A percentile compares a stretch with the other conserved stretches of the same genome.
Conservation (phyloP, 164 flowering plant genomes). For the Tetrastigma voinierianum region DNA sequence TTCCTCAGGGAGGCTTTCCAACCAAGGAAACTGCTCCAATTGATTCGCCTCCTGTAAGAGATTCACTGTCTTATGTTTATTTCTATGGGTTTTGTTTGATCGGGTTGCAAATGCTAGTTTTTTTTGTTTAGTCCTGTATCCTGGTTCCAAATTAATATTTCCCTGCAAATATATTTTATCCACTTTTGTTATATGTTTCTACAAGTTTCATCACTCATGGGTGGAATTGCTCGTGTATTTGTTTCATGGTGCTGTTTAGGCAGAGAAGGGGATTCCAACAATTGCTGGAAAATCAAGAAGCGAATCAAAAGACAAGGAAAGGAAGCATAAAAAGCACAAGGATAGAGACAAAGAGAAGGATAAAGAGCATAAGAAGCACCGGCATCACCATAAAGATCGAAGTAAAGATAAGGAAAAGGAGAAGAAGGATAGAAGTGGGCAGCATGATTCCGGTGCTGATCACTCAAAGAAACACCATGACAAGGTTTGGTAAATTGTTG, state of each 20-base stretch:
- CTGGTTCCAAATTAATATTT: background rate
- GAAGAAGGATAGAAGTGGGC: constrained; percentile 64
- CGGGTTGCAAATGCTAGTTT: background rate
- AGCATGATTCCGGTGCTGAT: constrained; percentile 58
- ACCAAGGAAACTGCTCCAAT: constrained; percentile 61
- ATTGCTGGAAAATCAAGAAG: constrained; percentile 48
- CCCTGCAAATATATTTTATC: background rate
- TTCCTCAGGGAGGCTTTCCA: constrained; percentile 71
- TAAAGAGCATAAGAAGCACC: constrained; percentile 75
- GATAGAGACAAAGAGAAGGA: constrained; percentile 74
- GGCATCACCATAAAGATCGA: constrained; percentile 68
- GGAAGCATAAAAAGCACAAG: constrained; percentile 73
- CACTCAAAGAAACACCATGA: constrained; percentile 70
- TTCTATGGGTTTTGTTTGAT: background rate
- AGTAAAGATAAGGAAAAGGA: constrained; percentile 74
- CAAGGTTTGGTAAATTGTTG: constrained; percentile 41
- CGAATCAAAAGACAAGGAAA: constrained; percentile 69
- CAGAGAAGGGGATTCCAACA: constrained; percentile 73
- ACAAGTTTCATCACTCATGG: background rate
- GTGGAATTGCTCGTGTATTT: background rate
- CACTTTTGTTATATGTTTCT: background rate
- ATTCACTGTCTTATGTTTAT: background rate
- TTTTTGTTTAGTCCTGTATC: background rate
- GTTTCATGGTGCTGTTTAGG: constrained; percentile 34
- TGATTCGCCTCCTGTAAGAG: constrained; percentile 67